These are phyloP conservation scores for Silene latifolia DNA, from an alignment of 148 eudicot genomes.

Conservation along the genomic window DNA sequence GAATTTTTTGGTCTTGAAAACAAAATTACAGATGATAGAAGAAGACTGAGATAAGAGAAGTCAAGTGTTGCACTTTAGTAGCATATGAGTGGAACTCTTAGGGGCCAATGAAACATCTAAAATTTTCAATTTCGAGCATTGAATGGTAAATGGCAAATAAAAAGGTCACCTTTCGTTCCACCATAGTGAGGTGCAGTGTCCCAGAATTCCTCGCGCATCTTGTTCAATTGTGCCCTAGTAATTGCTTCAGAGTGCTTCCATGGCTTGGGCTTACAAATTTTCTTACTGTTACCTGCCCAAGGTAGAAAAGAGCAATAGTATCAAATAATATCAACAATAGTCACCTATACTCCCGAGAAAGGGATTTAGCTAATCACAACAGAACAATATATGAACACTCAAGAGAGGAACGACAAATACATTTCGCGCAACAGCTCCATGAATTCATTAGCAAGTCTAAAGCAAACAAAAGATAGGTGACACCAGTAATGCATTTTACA, in stretches of 20 bases:
- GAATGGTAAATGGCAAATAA: background rate
- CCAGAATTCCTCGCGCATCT: conserved; percentile 93
- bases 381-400: background rate
- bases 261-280: conserved; percentile 73
- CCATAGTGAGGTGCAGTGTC: conserved; percentile 93
- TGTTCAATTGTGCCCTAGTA: conserved; percentile 52
- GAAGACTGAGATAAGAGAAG: background rate
- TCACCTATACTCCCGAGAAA: background rate
- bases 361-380: background rate
- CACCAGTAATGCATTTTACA: background rate
- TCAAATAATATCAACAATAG: background rate
- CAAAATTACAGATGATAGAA: background rate
- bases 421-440: background rate
- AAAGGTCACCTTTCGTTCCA: conserved; percentile 57
- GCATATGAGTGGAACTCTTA: background rate
- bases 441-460: background rate
- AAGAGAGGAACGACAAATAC: background rate
- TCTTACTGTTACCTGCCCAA: conserved; percentile 37
- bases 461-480: background rate
- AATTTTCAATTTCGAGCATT: background rate
- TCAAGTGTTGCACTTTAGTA: background rate
- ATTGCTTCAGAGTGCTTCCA: conserved; percentile 79
- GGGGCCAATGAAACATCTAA: background rate
- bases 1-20: background rate
- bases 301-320: background rate